phyloP scores from a whole-genome alignment of 2,329 filamentous ascomycete genomes.

The Aspergillus persii region DNA sequence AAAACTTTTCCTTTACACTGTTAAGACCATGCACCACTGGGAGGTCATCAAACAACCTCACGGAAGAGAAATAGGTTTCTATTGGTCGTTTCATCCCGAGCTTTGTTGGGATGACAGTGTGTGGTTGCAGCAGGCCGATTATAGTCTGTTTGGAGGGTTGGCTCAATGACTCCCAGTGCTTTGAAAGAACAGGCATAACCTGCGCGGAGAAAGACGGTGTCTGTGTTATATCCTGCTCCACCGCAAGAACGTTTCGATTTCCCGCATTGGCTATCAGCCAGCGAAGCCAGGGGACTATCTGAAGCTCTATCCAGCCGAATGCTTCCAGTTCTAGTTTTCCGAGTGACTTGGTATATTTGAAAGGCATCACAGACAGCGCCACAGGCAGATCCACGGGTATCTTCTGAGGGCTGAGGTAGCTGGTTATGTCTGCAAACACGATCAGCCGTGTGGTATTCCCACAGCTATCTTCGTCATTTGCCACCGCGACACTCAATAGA shows the following conservation, averaged over 20 bases:
- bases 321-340: slow-evolving; percentile 67
- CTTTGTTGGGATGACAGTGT: slow-evolving; percentile 84
- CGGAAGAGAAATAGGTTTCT: slow-evolving; percentile 89
- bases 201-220: slow-evolving; percentile 72
- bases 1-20: slow-evolving; percentile 85
- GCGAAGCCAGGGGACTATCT: slow-evolving; percentile 79
- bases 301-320: slow-evolving; percentile 81
- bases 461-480: slow-evolving; percentile 56
- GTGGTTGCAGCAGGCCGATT: slow-evolving; percentile 60
- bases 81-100: slow-evolving; percentile 79
- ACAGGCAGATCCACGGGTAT: slow-evolving; percentile 80
- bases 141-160: slow-evolving; percentile 64
- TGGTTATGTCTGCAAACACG: slow-evolving; percentile 70
- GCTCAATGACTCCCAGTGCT: slow-evolving; percentile 82
- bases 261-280: slow-evolving; percentile 71
- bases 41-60: slow-evolving; percentile 91
- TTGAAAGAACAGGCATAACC: slow-evolving; percentile 77
- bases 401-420: slow-evolving; percentile 71
- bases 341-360: slow-evolving; percentile 74
- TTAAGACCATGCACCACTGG: slow-evolving; percentile 74
- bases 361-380: slow-evolving; percentile 78
- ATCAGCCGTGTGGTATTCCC: slow-evolving; percentile 68
- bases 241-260: slow-evolving; percentile 54
- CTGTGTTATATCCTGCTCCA: slow-evolving; percentile 68
- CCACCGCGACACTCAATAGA: slow-evolving; percentile 69